These are phyloP conservation scores for Calonectria pteridis DNA, from an alignment of 2,329 filamentous ascomycete genomes.

Conservation along the genomic window DNA sequence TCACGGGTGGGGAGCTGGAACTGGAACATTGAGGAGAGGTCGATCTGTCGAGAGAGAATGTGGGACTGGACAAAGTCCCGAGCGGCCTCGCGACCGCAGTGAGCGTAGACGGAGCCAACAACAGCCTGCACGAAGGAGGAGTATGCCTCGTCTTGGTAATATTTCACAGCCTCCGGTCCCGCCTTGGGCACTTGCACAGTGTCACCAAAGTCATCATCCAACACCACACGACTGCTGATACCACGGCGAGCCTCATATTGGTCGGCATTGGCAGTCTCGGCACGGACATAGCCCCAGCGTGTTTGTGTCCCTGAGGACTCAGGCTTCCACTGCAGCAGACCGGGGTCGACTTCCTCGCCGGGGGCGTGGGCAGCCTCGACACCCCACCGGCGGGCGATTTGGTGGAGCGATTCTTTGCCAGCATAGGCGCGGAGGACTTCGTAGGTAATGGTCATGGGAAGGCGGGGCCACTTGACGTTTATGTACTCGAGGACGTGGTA, in stretches of 20 bases:
- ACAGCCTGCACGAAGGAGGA: constrained; percentile 86
- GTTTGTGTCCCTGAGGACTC: constrained; percentile 59
- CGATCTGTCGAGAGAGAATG: constrained; percentile 82
- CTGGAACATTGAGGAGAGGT: constrained; percentile 82
- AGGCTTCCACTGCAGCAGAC: constrained; percentile 83
- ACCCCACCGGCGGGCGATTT: constrained; percentile 88
- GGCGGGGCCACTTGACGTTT: constrained; percentile 87
- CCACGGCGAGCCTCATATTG: constrained; percentile 70
- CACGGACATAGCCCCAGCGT: constrained; percentile 65
- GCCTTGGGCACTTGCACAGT: constrained; percentile 44
- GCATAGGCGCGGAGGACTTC: constrained; percentile 87
- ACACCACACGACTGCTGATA: constrained; percentile 81
- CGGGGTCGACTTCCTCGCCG: constrained; percentile 91
- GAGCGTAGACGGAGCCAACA: constrained; percentile 86
- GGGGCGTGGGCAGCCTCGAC: constrained; percentile 89
- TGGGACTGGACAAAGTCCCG: constrained; percentile 88
- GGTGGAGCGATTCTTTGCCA: constrained; percentile 79
- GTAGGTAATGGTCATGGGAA: constrained; percentile 90
- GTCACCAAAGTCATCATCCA: constrained; percentile 89
- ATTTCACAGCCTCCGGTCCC: constrained; percentile 60
- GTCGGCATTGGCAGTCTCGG: constrained; percentile 60
- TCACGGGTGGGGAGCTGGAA: constrained; percentile 90
- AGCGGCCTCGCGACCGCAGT: constrained; percentile 82
- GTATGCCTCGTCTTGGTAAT: constrained; percentile 80
- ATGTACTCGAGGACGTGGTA: constrained; percentile 93